Percentiles rank a stretch among this genome's conserved stretches.
Evolutionary conservation across 1,284 basidiomycete genomes (phyloP).

Genomic region (Neotropicomus parvogracilis): DNA sequence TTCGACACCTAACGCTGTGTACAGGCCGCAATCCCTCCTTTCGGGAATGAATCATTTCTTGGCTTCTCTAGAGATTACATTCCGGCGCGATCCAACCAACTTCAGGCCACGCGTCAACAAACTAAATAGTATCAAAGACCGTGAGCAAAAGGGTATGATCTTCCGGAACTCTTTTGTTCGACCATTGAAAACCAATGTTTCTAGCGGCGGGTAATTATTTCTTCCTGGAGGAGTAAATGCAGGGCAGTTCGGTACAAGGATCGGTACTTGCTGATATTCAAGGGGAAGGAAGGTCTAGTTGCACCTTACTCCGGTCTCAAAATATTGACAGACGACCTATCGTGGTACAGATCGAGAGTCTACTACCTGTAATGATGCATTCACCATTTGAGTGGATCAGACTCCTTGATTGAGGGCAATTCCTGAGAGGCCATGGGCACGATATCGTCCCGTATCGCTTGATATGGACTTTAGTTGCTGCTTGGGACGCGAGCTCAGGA

Average conservation of each 20-base stretch:
- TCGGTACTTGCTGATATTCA: background rate
- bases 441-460: background rate
- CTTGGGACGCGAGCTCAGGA: background rate
- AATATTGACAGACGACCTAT: constrained; percentile 13
- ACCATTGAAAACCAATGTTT: constrained; percentile 12
- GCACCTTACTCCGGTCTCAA: constrained; percentile 4
- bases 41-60: constrained; percentile 93
- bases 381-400: constrained; percentile 12
- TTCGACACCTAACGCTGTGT: constrained; percentile 9
- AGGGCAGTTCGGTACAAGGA: background rate
- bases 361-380: constrained; percentile 12
- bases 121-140: constrained; percentile 86
- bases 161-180: constrained; percentile 2
- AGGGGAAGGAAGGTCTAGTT: constrained; percentile 16
- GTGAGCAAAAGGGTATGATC: constrained; percentile 83
- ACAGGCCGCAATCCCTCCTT: constrained; percentile 76
- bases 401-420: constrained; percentile 5
- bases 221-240: constrained; percentile 77
- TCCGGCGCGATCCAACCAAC: constrained; percentile 94
- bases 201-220: constrained; percentile 80
- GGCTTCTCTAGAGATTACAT: constrained; percentile 89
- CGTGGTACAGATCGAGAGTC: constrained; percentile 12
- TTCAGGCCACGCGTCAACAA: constrained; percentile 95
- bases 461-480: background rate
- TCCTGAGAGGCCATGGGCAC: constrained; percentile 1